Evolutionary conservation across 495 filamentous ascomycete genomes (phyloP).

Genomic region (Neurospora sublineolata): DNA sequence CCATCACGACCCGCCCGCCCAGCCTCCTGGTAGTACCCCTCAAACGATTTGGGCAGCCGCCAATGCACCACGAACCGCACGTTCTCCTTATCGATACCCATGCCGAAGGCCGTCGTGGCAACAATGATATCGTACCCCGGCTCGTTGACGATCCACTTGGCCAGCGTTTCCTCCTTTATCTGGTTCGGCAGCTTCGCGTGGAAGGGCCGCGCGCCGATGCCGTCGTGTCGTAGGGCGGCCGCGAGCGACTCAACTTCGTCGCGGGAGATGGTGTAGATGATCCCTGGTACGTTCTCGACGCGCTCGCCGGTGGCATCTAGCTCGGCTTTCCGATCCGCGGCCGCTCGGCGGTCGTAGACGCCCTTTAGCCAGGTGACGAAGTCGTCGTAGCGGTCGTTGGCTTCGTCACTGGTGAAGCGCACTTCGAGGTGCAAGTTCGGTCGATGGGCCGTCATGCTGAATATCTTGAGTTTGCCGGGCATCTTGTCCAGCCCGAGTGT

Average conservation of each 20-base stretch:
- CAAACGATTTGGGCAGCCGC: constrained; percentile 83
- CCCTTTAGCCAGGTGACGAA: constrained; percentile 62
- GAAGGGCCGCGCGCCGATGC: constrained; percentile 59
- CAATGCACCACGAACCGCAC: constrained; percentile 92
- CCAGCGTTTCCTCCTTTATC: constrained; percentile 51
- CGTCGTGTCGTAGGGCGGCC: constrained; percentile 43
- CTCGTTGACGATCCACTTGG: constrained; percentile 64
- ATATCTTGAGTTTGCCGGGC: constrained; percentile 49
- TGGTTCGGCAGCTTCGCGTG: constrained; percentile 54
- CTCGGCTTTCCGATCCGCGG: constrained; percentile 35
- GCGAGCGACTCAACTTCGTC: constrained; percentile 68
- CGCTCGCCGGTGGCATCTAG: constrained; percentile 40
- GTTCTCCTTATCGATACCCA: constrained; percentile 93
- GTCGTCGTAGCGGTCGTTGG: constrained; percentile 55
- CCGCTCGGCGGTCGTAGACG: constrained; percentile 52
- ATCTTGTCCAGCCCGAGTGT: constrained; percentile 54
- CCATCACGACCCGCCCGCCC: constrained; percentile 85
- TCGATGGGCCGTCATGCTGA: constrained; percentile 67
- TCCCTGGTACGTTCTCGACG: constrained; percentile 59
- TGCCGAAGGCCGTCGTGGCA: constrained; percentile 90
- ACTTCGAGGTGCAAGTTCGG: constrained; percentile 89
- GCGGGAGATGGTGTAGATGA: constrained; percentile 79
- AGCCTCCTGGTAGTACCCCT: constrained; percentile 92
- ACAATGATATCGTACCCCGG: constrained; percentile 80
- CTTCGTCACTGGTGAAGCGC: constrained; percentile 67